Evolutionary conservation across 768 basidiomycete species (phyloP), one percentile per base, ranked within the genome.

Genomic region (Paxillus involutus): DNA sequence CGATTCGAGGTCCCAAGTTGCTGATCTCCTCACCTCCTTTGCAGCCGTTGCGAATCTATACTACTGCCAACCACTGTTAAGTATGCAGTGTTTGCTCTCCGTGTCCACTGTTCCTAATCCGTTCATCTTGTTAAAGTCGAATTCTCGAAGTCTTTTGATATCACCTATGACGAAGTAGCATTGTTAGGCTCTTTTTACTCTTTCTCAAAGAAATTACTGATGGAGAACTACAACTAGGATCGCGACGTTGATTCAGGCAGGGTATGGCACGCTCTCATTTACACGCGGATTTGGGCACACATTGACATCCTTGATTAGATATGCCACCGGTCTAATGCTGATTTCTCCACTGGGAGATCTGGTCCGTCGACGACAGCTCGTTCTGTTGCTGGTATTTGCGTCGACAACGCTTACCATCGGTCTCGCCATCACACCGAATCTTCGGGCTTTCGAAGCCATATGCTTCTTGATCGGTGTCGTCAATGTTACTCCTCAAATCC

Each of bases 331-430:
- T 1, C 77, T 93, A 7, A 67, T 94, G 3, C 69, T 94, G 40
- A 82, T 95, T 50, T 81, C 88, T 0, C 93, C 94, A 1, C 75
- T 92, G 0, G 93, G 94, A 8, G 93, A 96, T 66, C 79, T 94
- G 19, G 79, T 92, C 29, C 86, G 88, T 17, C 75, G 92, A 35
- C 77, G 93, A 12, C 85, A 83, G 42, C 75, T 96, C 0, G 77
- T 88, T 30, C 75, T 95, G 19, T 54, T 76, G 11, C 70, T 91
- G 17, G 73, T 87, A 37, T 59, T 79, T 1, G 44, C 80, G 19
- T 82, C 85, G 0, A 78, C 80, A 0, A 61, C 77, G 4, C 73
- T 96, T 4, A 83, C 88, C 0, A 83, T 94, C 47, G 91, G 87
- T 0, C 76, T 94, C 1, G 80, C 88, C 0, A 58, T 90, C 12